A percentile compares a stretch with the other conserved stretches of the same genome.
These are phyloP conservation scores for Colletotrichum nymphaeae DNA, from an alignment of 2,329 filamentous ascomycete genomes.

Conservation along the genomic window DNA sequence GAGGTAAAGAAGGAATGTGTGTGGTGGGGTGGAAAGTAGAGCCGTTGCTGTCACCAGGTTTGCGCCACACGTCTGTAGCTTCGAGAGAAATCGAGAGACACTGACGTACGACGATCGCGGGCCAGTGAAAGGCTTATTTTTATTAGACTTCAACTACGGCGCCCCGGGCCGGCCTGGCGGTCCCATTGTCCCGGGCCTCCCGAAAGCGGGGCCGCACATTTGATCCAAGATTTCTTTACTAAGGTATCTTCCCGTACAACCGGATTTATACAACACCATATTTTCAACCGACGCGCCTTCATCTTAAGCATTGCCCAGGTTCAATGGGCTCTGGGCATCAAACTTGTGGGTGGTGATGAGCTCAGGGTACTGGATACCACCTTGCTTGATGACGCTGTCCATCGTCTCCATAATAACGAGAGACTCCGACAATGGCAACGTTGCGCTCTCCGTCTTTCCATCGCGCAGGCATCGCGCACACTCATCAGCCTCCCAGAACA, in stretches of 20 bases:
- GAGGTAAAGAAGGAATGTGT: not conserved
- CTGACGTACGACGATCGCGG: not conserved
- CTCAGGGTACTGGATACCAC: constrained; percentile 64
- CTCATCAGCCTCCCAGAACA: constrained; percentile 92
- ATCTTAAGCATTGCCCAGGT: constrained; percentile 58
- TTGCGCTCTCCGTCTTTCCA: constrained; percentile 79
- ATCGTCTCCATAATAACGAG: constrained; percentile 84
- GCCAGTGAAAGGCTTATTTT: constrained; percentile 16
- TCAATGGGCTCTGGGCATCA: constrained; percentile 70
- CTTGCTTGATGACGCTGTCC: constrained; percentile 66
- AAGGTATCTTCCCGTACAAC: not conserved
- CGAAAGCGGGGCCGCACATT: not conserved
- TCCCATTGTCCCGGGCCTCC: not conserved
- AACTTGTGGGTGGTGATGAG: constrained; percentile 68
- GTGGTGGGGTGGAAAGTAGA: constrained; percentile 16
- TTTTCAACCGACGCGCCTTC: not conserved
- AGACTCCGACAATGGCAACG: constrained; percentile 80
- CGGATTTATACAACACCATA: not conserved
- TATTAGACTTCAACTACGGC: not conserved
- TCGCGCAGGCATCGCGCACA: constrained; percentile 80
- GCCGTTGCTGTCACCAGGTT: not conserved
- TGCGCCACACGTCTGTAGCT: not conserved
- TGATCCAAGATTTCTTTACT: not conserved
- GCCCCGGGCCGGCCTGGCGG: not conserved
- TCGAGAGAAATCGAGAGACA: not conserved